Conservation (phyloP, 2,329 filamentous ascomycete species). For the Scedosporium dehoogii region DNA sequence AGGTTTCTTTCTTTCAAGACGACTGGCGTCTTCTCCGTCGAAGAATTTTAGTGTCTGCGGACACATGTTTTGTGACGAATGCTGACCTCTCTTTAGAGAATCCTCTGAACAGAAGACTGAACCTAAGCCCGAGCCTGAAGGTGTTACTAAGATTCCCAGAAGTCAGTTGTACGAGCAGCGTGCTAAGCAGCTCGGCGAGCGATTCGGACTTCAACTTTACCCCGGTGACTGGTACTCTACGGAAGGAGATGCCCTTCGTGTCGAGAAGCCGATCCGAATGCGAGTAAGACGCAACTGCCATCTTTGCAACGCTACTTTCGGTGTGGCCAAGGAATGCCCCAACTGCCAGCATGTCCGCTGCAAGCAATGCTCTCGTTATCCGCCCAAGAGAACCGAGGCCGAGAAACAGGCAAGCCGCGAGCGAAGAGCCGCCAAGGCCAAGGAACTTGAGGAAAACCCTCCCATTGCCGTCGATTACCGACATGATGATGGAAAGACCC, state of each 20-base stretch:
- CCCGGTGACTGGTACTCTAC: constrained; percentile 41
- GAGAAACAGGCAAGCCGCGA: constrained; percentile 43
- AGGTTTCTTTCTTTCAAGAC: constrained; percentile 9
- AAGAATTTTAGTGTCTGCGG: background rate
- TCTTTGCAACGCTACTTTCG: constrained; percentile 66
- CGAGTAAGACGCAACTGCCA: constrained; percentile 74
- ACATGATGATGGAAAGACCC: constrained; percentile 38
- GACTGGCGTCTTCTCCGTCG: background rate
- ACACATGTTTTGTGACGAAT: background rate
- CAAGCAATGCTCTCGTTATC: constrained; percentile 68
- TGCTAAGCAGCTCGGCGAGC: constrained; percentile 43
- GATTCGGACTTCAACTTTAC: constrained; percentile 46
- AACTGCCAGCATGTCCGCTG: constrained; percentile 74
- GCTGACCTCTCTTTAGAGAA: background rate
- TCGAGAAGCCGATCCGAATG: constrained; percentile 70
- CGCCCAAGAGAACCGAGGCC: constrained; percentile 51
- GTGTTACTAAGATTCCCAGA: constrained; percentile 16
- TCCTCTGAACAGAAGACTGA: constrained; percentile 7
- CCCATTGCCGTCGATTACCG: constrained; percentile 25
- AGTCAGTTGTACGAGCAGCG: constrained; percentile 45
- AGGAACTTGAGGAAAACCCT: constrained; percentile 48
- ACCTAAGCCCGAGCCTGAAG: constrained; percentile 14
- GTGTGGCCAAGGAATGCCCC: constrained; percentile 60
- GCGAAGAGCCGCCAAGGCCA: constrained; percentile 36
- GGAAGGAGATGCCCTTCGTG: constrained; percentile 48